Percentiles rank a stretch among this genome's conserved stretches.
Conservation (phyloP, 1,139 yeast species). For the Candida smagusa region DNA sequence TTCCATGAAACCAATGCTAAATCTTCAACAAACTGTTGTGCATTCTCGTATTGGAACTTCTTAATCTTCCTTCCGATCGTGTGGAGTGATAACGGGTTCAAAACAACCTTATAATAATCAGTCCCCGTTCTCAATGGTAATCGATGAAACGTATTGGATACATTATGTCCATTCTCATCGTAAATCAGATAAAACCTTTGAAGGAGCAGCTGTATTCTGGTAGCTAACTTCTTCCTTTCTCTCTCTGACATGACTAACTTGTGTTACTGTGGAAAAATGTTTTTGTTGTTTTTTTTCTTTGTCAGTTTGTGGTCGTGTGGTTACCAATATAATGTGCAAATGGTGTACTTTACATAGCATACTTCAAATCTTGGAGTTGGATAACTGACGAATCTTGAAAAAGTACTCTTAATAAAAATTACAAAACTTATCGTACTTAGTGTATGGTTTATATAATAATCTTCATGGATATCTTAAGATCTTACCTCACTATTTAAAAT, state of each 20-base stretch:
- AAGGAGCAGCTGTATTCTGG: slow-evolving; percentile 35
- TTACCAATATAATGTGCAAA: no score
- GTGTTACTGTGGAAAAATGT: slow-evolving; percentile 4
- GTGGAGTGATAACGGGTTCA: slow-evolving; percentile 43
- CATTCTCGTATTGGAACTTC: slow-evolving; percentile 49
- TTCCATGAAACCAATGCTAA: slow-evolving; percentile 86
- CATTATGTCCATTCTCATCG: slow-evolving; percentile 40
- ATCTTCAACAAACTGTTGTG: slow-evolving; percentile 72
- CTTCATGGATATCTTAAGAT: no score
- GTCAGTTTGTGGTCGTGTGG: slow-evolving; percentile 1
- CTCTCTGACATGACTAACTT: slow-evolving; percentile 27
- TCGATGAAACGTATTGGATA: slow-evolving; percentile 49
- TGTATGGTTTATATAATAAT: no score
- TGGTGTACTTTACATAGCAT: no score
- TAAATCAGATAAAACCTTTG: slow-evolving; percentile 40
- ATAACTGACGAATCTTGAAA: no score
- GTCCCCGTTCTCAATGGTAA: slow-evolving; percentile 52
- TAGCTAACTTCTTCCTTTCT: slow-evolving; percentile 40
- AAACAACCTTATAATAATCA: slow-evolving; percentile 44
- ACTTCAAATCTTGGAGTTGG: no score
- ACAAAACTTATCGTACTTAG: no score
- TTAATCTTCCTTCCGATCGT: slow-evolving; percentile 43
- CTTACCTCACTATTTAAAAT: no score
- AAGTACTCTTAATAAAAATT: no score
- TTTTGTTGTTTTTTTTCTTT: slow-evolving; percentile 3